Evolutionary conservation across 1,139 yeast species (phyloP), one percentile per base, ranked within the genome.

Genomic region (Pichia sp.): DNA sequence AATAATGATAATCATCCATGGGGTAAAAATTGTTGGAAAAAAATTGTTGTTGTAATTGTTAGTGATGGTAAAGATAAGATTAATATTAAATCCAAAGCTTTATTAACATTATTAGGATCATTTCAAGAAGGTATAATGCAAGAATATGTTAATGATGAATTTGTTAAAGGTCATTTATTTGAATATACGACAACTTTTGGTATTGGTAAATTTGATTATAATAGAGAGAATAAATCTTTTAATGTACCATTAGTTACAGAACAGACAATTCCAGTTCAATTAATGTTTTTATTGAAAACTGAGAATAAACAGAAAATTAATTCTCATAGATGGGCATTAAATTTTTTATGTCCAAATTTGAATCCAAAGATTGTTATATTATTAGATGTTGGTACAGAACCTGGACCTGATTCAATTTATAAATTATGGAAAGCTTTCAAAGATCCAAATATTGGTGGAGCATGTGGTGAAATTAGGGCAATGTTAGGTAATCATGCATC

Each of bases 261-360:
- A 38, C 78, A 79, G 52, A 69, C 77, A 6, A 71, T 69, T 31
- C 93, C 93, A 1, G 79, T 82, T 7, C 94, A 84, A 58, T 63
- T 84, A 60, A 63, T 84, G 50, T 84, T 83, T 60, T 78, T 91
- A 54, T 64, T 84, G 50, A 84, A 84, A 61, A 93, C 84, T 53
- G 75, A 79, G 55, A 84, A 84, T 60, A 69, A 77, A 47, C 77
- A 80, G 60, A 84, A 84, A 59, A 84, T 84, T 60, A 84, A 84
- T 59, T 79, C 88, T 15, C 94, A 84, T 59, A 68, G 94, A 53
- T 84, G 94, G 94, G 81, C 84, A 48, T 79, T 84, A 67, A 85
- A 83, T 56, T 83, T 86, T 7, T 74, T 84, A 57, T 79, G 83
- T 10, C 85, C 86, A 11, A 69, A 82, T 36, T 61, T 84, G 35